phyloP scores from a whole-genome alignment of 345 rosid species.

The Abelmoschus esculentus region DNA sequence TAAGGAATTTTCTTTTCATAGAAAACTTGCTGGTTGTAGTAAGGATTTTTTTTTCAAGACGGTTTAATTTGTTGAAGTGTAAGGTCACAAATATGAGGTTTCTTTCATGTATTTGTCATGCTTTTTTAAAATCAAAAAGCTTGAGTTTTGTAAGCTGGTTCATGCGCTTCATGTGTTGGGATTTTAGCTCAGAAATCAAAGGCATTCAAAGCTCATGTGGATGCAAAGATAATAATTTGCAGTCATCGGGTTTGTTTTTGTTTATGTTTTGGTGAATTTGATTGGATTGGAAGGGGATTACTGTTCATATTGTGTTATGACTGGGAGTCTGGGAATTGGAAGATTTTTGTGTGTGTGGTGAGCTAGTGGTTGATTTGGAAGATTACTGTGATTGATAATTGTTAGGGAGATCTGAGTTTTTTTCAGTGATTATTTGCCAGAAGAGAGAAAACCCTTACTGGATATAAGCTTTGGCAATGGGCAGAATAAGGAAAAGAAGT shows the following conservation, averaged over 20 bases:
- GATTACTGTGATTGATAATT: constrained; percentile 13
- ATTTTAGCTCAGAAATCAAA: constrained; percentile 5
- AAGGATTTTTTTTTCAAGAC: neutral
- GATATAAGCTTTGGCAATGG: constrained; percentile 24
- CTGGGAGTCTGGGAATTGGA: neutral
- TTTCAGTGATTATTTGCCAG: constrained; percentile 1
- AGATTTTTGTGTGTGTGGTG: neutral
- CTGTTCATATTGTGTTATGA: neutral
- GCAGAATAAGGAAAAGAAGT: constrained; percentile 28
- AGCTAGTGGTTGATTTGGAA: neutral
- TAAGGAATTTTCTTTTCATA: constrained; percentile 32
- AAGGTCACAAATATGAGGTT: neutral
- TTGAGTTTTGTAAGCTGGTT: neutral
- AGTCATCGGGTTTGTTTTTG: neutral
- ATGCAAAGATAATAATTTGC: constrained; percentile 8
- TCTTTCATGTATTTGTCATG: neutral
- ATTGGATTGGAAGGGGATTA: neutral
- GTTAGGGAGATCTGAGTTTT: constrained; percentile 9
- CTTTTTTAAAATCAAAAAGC: neutral
- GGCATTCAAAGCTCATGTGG: constrained; percentile 14
- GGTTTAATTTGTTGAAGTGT: neutral
- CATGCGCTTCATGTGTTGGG: constrained; percentile 5
- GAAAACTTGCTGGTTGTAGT: neutral
- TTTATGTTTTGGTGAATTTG: constrained; percentile 7
- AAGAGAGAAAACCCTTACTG: constrained; percentile 10